Evolutionary conservation across 345 rosid genomes (phyloP).

Genomic region (Gossypium raimondii): DNA sequence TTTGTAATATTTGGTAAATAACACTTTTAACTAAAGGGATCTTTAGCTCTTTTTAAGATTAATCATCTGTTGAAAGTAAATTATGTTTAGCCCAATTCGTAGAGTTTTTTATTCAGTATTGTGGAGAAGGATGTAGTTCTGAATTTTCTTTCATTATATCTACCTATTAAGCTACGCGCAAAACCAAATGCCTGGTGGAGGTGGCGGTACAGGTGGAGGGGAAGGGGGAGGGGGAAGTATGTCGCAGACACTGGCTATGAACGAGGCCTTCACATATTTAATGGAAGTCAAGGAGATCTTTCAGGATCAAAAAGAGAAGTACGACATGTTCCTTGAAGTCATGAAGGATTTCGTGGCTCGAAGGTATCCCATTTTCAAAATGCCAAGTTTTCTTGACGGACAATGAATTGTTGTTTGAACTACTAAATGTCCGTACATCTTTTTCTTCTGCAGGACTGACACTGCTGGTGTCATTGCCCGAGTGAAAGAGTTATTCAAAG

Average conservation of each 20-base stretch:
- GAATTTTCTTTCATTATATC: neutral
- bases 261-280: conserved; percentile 21
- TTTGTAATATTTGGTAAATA: neutral
- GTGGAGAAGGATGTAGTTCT: neutral
- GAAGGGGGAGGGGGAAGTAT: conserved; percentile 25
- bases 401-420: neutral
- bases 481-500: neutral
- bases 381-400: neutral
- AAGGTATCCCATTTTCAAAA: neutral
- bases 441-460: neutral
- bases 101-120: neutral
- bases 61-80: neutral
- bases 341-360: neutral
- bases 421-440: neutral
- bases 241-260: conserved; percentile 69
- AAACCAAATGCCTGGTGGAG: conserved; percentile 40
- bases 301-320: no score
- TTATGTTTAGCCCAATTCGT: neutral
- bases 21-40: neutral
- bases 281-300: no score
- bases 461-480: neutral
- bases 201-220: conserved; percentile 10
- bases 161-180: conserved; percentile 42
- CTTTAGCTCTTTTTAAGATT: neutral
- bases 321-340: no score